These are phyloP conservation scores for Lineolata rhizophorae DNA, from an alignment of 495 filamentous ascomycete species.

Conservation along the genomic window DNA sequence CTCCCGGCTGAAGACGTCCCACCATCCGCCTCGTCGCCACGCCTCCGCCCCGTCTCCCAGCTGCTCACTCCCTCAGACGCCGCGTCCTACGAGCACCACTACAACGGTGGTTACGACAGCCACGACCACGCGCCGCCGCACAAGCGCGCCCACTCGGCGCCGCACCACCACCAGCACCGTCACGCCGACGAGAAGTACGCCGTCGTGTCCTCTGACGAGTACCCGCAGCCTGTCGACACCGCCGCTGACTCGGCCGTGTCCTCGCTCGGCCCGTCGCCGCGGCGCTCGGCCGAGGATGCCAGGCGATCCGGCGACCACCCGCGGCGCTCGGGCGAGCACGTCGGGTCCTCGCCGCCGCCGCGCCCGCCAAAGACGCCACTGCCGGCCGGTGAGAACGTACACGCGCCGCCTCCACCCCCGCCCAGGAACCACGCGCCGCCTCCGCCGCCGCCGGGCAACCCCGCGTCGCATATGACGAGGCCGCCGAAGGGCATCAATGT, in stretches of 20 bases:
- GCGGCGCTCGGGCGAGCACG: slow-evolving; percentile 14
- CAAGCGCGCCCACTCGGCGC: too few relatives aligned
- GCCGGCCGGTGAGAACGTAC: slow-evolving; percentile 1
- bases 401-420: too few relatives aligned
- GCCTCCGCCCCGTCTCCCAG: slow-evolving; percentile 4
- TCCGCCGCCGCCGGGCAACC: slow-evolving; percentile 57
- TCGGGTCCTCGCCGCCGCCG: slow-evolving; percentile 40
- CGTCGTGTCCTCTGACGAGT: slow-evolving; percentile 34
- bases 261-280: not conserved
- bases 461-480: slow-evolving; percentile 24
- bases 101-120: too few relatives aligned
- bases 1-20: slow-evolving; percentile 36
- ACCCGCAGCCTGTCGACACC: slow-evolving; percentile 22
- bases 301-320: slow-evolving; percentile 1
- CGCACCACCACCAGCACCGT: slow-evolving; percentile 17
- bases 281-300: not conserved
- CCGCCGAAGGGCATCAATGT: slow-evolving; percentile 13
- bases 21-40: slow-evolving; percentile 12
- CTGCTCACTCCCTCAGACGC: slow-evolving; percentile 8
- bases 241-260: slow-evolving; percentile 7
- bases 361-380: slow-evolving; percentile 12
- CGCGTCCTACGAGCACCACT: too few relatives aligned
- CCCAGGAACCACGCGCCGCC: too few relatives aligned
- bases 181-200: slow-evolving; percentile 36
- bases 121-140: too few relatives aligned